Conservation (phyloP, 73 alveolate species). For the Tetrahymena thermophila region DNA sequence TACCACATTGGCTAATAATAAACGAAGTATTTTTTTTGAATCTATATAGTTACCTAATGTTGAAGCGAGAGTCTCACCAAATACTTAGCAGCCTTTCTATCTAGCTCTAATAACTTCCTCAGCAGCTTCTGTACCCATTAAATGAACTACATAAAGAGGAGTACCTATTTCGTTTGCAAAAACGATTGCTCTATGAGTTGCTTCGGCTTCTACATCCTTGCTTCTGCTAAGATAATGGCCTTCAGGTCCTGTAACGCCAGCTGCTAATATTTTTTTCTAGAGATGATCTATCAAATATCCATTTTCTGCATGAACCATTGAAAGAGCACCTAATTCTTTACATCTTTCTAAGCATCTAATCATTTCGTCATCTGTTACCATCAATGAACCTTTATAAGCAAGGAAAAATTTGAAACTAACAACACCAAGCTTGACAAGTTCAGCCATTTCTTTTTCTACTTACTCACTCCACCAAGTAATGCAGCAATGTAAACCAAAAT, state of each 20-base stretch:
- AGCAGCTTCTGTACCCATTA: constrained; percentile 49
- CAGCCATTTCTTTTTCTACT: constrained; percentile 44
- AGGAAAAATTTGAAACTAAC: constrained; percentile 38
- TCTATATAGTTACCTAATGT: neutral
- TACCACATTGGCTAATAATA: neutral
- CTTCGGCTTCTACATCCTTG: constrained; percentile 49
- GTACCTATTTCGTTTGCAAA: constrained; percentile 45
- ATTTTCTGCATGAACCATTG: constrained; percentile 59
- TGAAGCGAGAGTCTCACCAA: constrained; percentile 54
- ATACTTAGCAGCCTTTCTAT: constrained; percentile 44
- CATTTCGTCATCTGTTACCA: constrained; percentile 48
- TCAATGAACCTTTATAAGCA: constrained; percentile 51
- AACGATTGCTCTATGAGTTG: constrained; percentile 47
- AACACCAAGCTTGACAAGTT: constrained; percentile 36
- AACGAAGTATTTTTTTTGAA: neutral
- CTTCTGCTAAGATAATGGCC: constrained; percentile 46
- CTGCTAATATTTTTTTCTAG: constrained; percentile 8
- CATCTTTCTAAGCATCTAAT: constrained; percentile 36
- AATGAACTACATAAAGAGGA: constrained; percentile 56
- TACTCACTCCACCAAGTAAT: constrained; percentile 53
- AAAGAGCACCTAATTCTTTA: constrained; percentile 50
- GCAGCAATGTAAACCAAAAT: constrained; percentile 49
- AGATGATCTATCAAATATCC: constrained; percentile 39
- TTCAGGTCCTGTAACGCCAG: constrained; percentile 54
- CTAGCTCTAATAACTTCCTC: constrained; percentile 51